Evolutionary conservation across 2,329 filamentous ascomycete genomes (phyloP), one percentile per base, ranked within the genome.

Genomic region (Botrytis aclada): DNA sequence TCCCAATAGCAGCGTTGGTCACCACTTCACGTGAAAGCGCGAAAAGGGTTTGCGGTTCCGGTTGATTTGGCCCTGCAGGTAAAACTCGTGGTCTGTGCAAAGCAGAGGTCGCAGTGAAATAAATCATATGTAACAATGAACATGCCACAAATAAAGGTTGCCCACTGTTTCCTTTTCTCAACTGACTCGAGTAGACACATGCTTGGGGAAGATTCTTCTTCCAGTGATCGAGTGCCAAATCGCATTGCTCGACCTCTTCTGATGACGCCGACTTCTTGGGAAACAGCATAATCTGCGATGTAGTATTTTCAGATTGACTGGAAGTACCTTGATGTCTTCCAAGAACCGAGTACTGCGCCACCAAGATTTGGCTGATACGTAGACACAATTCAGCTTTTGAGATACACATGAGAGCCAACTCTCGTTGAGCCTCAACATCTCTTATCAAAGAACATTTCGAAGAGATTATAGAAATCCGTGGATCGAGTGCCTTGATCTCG

Each of bases 51-150:
- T 90, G 18, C 89, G 87, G 51, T 89, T 89, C 25, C 85, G 84
- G 80, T 85, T 83, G 5, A 82, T 83, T 12, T 85, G 84, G 58
- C 82, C 82, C 18, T 89, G 91, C 91, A 0, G 94, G 94, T 58
- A 97, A 87, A 74, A 98, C 95, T 77, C 97, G 94, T 3, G 95
- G 95, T 43, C 95, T 90, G 81, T 98, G 95, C 29, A 98, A 86
- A 4, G 95, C 95, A 70, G 94, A 97, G 29, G 97, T 87, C 0
- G 95, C 97, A 2, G 95, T 97, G 81, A 94, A 93, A 82, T 97
- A 97, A 2, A 97, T 90, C 92, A 98, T 97, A 82, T 97, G 94
- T 51, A 98, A 85, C 32, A 98, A 86, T n/a, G 93, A 93, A 65
- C 93, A 89, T 80, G 97, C 94, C 4, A 97, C 83, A 75, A 88